A percentile compares a stretch with the other conserved stretches of the same genome.
These are phyloP conservation scores for Colletotrichum agaves DNA, from an alignment of 2,329 filamentous ascomycete genomes.

Conservation along the genomic window DNA sequence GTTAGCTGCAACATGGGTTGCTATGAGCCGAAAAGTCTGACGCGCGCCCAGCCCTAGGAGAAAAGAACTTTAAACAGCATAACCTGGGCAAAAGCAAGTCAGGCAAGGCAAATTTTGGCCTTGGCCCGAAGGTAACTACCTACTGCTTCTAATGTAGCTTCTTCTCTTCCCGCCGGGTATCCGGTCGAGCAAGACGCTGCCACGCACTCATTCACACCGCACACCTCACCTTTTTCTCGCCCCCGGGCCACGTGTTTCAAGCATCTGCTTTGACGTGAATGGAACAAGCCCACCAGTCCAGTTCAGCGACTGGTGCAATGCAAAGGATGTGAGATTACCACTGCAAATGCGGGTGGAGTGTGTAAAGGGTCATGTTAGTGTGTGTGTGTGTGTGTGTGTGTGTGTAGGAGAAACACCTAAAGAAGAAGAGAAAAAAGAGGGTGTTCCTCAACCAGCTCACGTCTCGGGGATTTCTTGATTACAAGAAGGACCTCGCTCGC, in stretches of 20 bases:
- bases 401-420: background rate
- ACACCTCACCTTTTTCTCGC: background rate
- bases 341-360: slow-evolving; percentile 24
- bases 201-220: slow-evolving; percentile 22
- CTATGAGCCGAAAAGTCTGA: slow-evolving; percentile 19
- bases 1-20: background rate
- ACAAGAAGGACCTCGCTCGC: slow-evolving; percentile 29
- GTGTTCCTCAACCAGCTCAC: background rate
- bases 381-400: background rate
- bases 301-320: slow-evolving; percentile 13
- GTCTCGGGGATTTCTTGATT: background rate
- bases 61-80: slow-evolving; percentile 1
- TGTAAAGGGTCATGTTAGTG: background rate
- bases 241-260: slow-evolving; percentile 35
- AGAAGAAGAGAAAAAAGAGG: background rate
- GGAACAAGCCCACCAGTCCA: slow-evolving; percentile 23
- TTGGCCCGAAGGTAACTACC: background rate
- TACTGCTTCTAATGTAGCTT: background rate
- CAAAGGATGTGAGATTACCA: slow-evolving; percentile 18
- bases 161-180: slow-evolving; percentile 8
- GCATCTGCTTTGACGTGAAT: slow-evolving; percentile 37
- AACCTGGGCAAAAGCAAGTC: background rate
- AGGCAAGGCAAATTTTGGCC: background rate
- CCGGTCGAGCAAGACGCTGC: slow-evolving; percentile 27
- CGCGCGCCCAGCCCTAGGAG: slow-evolving; percentile 29